Base-by-base conservation (phyloP, 2,329 filamentous ascomycete genomes). In the Neobulgaria alba region DNA sequence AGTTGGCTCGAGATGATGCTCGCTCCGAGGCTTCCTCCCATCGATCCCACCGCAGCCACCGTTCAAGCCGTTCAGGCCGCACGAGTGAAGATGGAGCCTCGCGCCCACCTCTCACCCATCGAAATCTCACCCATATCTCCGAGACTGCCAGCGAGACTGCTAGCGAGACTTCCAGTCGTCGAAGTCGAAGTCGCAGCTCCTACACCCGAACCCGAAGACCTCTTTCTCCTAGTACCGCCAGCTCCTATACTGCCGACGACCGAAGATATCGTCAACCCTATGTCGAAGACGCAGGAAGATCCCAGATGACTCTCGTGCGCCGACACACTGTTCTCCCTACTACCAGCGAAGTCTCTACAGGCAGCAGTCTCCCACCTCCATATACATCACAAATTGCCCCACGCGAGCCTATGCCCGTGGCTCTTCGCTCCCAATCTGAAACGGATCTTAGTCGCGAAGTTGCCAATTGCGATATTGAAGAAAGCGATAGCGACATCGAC, bases 401-500 rank as follows among this genome's bases (percentile, higher is more conserved):
- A 16, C 14, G 33, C 18, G 42, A 4, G 20, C 48, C 37, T 17
- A n/a, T n/a, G n/a, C n/a, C n/a, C n/a, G n/a, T n/a, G n/a, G n/a
- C n/a, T n/a, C 36, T 36, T 3, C 52, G 49, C 31, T 44, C 46
- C 3, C 46, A 43, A 3, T 56, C 56, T 12, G 50, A 54, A 30
- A 57, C 58, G 2, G 49, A 59, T 36, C 38, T 57, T 19, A 46
- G 52, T 19, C 38, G 40, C 10, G 7, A 7, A 7, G n/a, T n/a
- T n/a, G n/a, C n/a, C n/a, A n/a, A n/a, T n/a, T n/a, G n/a, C n/a
- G n/a, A n/a, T n/a, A 26, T 7, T 7, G 23, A 26, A 12, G 23
- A 26, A 26, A 12, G 23, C 7, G 53, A 58, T 16, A 68, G 55
- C 10, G 68, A 79, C 41, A 79, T 95, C 53, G 90, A 95, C 57